phyloP scores from a whole-genome alignment of 2,329 filamentous ascomycete genomes.

The Immersiporthe knoxdaviesiana region DNA sequence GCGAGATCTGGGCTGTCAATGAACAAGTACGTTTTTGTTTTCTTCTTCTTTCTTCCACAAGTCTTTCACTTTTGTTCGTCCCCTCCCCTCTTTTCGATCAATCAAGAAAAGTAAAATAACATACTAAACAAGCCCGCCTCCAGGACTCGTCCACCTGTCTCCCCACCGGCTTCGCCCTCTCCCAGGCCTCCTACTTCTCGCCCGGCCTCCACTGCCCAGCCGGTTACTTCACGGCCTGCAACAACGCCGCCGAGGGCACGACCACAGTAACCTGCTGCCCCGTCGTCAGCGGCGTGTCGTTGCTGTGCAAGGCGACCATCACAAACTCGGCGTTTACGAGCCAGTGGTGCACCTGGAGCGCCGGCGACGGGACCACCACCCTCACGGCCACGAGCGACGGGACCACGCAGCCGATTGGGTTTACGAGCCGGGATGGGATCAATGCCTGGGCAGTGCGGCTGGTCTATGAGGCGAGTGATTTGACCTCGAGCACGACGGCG shows the following conservation, averaged over 20 bases:
- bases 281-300: constrained; percentile 2
- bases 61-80: not conserved
- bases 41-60: not conserved
- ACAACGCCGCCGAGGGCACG: not conserved
- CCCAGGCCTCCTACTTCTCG: constrained; percentile 7
- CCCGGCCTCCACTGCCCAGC: constrained; percentile 4
- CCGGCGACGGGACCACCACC: not conserved
- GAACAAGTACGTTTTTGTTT: not conserved
- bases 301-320: constrained; percentile 6
- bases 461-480: not conserved
- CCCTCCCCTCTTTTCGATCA: not conserved
- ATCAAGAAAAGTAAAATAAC: too few species aligned
- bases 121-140: not conserved
- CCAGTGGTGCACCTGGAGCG: constrained; percentile 14
- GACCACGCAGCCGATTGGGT: not conserved
- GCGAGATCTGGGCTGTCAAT: not conserved
- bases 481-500: not conserved
- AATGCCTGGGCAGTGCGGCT: constrained; percentile 12
- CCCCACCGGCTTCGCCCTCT: constrained; percentile 7
- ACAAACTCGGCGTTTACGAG: not conserved
- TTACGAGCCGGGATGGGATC: not conserved
- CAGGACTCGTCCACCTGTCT: constrained; percentile 5
- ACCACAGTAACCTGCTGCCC: constrained; percentile 4
- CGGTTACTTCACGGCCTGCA: constrained; percentile 8
- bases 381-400: constrained; percentile 1